Percentiles rank a stretch among this genome's conserved stretches.
These are phyloP conservation scores for Alnus rubra DNA, from an alignment of 306 rosid genomes.

Conservation along the genomic window DNA sequence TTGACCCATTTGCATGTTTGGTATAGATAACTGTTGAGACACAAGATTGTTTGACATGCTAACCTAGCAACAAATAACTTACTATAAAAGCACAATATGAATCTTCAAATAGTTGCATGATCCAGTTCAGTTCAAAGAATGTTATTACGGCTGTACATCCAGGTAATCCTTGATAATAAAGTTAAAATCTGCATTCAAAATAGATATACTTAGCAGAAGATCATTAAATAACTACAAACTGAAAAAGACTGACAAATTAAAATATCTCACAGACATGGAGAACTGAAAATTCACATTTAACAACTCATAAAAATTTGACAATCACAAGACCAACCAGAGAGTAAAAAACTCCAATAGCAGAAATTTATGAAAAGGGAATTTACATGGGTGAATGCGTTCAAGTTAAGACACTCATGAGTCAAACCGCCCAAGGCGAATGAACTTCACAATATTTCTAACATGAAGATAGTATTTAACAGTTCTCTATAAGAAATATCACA, in stretches of 20 bases:
- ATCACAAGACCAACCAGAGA: not conserved
- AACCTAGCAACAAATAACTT: constrained; percentile 24
- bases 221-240: not conserved
- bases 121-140: constrained; percentile 27
- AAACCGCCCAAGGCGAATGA: not conserved
- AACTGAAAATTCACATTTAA: not conserved
- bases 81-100: not conserved
- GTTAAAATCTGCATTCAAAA: not conserved
- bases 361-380: not conserved
- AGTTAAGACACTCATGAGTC: not conserved
- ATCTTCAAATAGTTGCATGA: constrained; percentile 10
- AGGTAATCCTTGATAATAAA: not conserved
- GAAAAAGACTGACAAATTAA: not conserved
- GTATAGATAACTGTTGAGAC: constrained; percentile 46
- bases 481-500: not conserved
- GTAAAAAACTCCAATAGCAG: not conserved
- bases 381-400: not conserved
- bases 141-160: constrained; percentile 12
- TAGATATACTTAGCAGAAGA: not conserved
- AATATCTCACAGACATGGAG: not conserved
- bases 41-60: constrained; percentile 64
- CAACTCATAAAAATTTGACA: not conserved
- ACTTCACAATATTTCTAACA: not conserved
- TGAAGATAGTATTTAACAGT: not conserved
- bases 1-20: constrained; percentile 61